Evolutionary conservation across 495 filamentous ascomycete genomes (phyloP).

Genomic region (Aspergillus saccharolyticus): DNA sequence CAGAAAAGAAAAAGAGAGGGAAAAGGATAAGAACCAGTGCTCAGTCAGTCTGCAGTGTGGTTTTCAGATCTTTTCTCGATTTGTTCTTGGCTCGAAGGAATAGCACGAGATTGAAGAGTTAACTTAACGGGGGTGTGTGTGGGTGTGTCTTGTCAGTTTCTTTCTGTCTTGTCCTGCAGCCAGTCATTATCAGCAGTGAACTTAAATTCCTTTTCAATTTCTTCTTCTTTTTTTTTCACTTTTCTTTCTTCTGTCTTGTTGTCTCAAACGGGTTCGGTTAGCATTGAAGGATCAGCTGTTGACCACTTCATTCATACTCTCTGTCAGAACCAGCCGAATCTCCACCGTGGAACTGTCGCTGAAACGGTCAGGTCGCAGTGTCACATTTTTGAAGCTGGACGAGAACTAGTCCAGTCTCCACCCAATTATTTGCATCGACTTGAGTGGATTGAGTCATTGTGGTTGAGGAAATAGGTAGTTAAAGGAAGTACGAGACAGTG

Average conservation of each 20-base stretch:
- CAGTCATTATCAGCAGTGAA: not conserved
- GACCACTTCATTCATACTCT: not conserved
- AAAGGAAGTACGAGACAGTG: not conserved
- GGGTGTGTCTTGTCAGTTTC: not conserved
- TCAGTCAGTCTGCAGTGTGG: not conserved
- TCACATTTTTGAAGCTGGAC: not conserved
- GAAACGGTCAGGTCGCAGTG: not conserved
- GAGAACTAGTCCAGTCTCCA: not conserved
- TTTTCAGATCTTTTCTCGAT: not conserved
- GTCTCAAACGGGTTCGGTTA: not conserved
- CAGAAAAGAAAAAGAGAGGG: not conserved
- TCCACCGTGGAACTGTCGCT: not conserved
- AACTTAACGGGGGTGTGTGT: not conserved
- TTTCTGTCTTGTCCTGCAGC: not conserved
- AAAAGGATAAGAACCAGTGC: slow-evolving; percentile 3
- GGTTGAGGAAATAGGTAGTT: not conserved
- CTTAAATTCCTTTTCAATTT: not conserved
- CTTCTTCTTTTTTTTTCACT: not conserved
- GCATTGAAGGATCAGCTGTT: too few species aligned
- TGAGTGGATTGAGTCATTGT: not conserved
- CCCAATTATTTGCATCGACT: not conserved
- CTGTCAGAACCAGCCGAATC: not conserved
- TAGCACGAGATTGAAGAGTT: not conserved
- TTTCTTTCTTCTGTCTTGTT: slow-evolving; percentile 3
- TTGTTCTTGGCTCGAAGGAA: not conserved